A percentile compares a stretch with the other conserved stretches of the same genome.
phyloP scores from a whole-genome alignment of 2,329 filamentous ascomycete species.

The Monosporascus ibericus region DNA sequence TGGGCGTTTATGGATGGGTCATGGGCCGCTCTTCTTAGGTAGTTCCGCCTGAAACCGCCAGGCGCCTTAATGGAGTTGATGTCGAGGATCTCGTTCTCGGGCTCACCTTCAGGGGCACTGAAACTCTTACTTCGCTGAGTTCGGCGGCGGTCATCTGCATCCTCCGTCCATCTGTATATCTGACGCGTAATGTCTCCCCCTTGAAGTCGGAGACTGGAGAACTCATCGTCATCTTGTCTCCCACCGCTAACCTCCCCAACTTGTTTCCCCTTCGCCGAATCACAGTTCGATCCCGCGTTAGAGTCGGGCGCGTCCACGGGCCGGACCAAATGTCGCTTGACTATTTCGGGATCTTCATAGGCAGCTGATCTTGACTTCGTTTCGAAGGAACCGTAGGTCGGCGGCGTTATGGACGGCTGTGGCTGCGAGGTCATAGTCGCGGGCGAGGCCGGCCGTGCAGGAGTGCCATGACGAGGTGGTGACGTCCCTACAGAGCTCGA shows the following conservation, averaged over 20 bases:
- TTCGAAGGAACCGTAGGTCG: slow-evolving; percentile 83
- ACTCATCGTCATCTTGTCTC: slow-evolving; percentile 64
- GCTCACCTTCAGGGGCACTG: slow-evolving; percentile 66
- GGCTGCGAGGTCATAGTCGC: slow-evolving; percentile 38
- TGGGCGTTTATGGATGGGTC: slow-evolving; percentile 45
- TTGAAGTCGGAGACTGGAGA: slow-evolving; percentile 87
- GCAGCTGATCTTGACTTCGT: slow-evolving; percentile 56
- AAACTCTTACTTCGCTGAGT: slow-evolving; percentile 85
- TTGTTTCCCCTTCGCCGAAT: slow-evolving; percentile 49
- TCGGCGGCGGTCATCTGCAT: slow-evolving; percentile 65
- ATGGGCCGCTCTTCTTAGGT: slow-evolving; percentile 67
- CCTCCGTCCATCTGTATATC: slow-evolving; percentile 95
- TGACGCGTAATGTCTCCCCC: slow-evolving; percentile 91
- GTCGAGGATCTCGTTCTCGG: slow-evolving; percentile 73
- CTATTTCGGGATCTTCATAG: slow-evolving; percentile 84
- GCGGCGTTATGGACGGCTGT: slow-evolving; percentile 49
- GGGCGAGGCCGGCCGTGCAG: slow-evolving; percentile 56
- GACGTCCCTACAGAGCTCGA: slow-evolving; percentile 66
- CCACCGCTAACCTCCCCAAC: slow-evolving; percentile 27
- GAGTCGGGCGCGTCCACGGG: slow-evolving; percentile 47
- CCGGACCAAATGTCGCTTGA: slow-evolving; percentile 81
- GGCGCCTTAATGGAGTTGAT: slow-evolving; percentile 89
- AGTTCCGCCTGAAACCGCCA: slow-evolving; percentile 89
- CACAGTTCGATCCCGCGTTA: slow-evolving; percentile 28
- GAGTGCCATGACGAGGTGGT: slow-evolving; percentile 64